These are phyloP conservation scores for Paradendryphiella salina DNA, from an alignment of 2,329 filamentous ascomycete genomes.

Conservation along the genomic window DNA sequence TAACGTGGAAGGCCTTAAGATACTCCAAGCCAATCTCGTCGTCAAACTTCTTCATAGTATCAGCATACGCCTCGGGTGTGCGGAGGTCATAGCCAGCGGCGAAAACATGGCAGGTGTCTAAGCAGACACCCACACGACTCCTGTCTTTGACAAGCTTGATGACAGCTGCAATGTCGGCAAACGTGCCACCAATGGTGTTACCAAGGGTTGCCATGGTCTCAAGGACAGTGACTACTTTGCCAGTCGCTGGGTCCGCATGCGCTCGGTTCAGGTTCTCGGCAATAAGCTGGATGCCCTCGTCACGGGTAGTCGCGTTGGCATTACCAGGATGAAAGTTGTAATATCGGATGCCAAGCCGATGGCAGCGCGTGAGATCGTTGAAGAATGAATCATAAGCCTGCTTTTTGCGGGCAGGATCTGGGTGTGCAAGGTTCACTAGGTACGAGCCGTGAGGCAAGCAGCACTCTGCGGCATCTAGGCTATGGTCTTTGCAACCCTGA, in stretches of 20 bases:
- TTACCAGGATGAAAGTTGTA: constrained; percentile 98
- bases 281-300: constrained; percentile 75
- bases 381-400: constrained; percentile 86
- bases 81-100: constrained; percentile 91
- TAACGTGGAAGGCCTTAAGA: constrained; percentile 84
- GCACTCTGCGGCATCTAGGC: constrained; percentile 73
- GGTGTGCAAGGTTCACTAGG: constrained; percentile 90
- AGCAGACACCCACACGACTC: constrained; percentile 83
- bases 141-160: constrained; percentile 81
- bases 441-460: constrained; percentile 93
- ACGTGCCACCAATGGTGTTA: constrained; percentile 82
- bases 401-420: constrained; percentile 74
- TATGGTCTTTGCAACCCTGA: constrained; percentile 66
- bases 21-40: constrained; percentile 75
- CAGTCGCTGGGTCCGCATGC: constrained; percentile 68
- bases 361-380: constrained; percentile 85
- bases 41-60: constrained; percentile 77
- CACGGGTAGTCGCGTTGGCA: constrained; percentile 66
- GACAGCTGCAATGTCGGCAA: constrained; percentile 84
- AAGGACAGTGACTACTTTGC: constrained; percentile 76
- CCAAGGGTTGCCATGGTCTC: constrained; percentile 93
- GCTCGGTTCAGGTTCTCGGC: constrained; percentile 81
- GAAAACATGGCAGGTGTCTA: constrained; percentile 96
- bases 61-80: constrained; percentile 70
- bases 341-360: constrained; percentile 80